These are phyloP conservation scores for Coniosporium tulheliwenetii DNA, from an alignment of 2,329 filamentous ascomycete species.

Conservation along the genomic window DNA sequence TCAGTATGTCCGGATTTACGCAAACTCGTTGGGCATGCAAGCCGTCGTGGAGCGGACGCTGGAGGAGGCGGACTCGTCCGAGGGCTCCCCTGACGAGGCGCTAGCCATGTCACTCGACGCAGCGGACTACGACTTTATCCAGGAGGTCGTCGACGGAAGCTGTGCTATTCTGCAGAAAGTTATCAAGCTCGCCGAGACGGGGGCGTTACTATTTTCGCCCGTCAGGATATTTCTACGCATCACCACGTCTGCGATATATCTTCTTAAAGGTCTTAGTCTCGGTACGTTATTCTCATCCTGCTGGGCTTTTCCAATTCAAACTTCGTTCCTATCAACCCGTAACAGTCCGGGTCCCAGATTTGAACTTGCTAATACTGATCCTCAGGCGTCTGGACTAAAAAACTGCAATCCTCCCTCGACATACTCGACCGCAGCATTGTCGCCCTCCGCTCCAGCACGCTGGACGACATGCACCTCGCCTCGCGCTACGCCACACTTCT, in stretches of 20 bases:
- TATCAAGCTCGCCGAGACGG: slow-evolving; percentile 29
- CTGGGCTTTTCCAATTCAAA: no score
- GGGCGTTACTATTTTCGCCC: slow-evolving; percentile 33
- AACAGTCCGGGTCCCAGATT: no score
- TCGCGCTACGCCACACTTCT: slow-evolving; percentile 34
- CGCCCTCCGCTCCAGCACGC: slow-evolving; percentile 29
- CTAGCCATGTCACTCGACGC: slow-evolving; percentile 26
- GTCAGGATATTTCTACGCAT: slow-evolving; percentile 38
- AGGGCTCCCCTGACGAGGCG: slow-evolving; percentile 9
- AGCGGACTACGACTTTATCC: slow-evolving; percentile 38
- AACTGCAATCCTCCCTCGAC: slow-evolving; percentile 31
- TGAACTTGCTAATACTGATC: no score
- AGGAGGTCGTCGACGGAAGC: slow-evolving; percentile 39
- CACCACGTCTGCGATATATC: slow-evolving; percentile 38
- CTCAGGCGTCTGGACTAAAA: slow-evolving; percentile 23
- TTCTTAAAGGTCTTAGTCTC: slow-evolving; percentile 35
- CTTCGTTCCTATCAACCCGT: no score
- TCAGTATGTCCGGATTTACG: slow-evolving; percentile 26
- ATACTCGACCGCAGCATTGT: slow-evolving; percentile 32
- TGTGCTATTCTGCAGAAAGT: slow-evolving; percentile 36
- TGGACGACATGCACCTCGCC: slow-evolving; percentile 37
- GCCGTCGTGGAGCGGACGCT: slow-evolving; percentile 39
- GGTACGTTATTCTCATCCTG: slow-evolving; percentile 12
- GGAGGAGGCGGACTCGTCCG: slow-evolving; percentile 18
- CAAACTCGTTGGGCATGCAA: slow-evolving; percentile 37